Evolutionary conservation across 1,284 basidiomycete genomes (phyloP).

Genomic region (Trichosporon sp.): DNA sequence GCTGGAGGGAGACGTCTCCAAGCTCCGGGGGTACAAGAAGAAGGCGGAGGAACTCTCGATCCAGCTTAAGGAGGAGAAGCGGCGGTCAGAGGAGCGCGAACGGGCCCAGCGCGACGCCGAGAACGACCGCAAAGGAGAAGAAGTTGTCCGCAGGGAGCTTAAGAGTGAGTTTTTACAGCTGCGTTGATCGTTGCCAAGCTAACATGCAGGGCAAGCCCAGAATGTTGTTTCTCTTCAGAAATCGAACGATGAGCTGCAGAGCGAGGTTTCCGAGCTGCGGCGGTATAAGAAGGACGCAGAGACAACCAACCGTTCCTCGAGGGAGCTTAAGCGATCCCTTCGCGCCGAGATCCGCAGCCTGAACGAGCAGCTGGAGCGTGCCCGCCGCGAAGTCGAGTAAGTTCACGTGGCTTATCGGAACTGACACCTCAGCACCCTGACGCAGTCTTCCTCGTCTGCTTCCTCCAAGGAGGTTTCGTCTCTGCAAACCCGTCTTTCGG

Average conservation of each 20-base stretch:
- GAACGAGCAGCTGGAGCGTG: conserved; percentile 49
- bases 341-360: conserved; percentile 44
- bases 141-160: conserved; percentile 44
- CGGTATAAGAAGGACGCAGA: conserved; percentile 51
- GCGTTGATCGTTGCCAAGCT: neutral
- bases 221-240: conserved; percentile 43
- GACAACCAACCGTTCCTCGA: conserved; percentile 36
- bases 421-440: conserved; percentile 44
- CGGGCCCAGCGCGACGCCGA: conserved; percentile 32
- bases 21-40: conserved; percentile 42
- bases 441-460: conserved; percentile 43
- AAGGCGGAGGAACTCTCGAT: conserved; percentile 47
- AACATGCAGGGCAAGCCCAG: conserved; percentile 44
- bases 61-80: conserved; percentile 49
- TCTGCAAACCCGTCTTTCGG: conserved; percentile 44
- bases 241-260: conserved; percentile 42
- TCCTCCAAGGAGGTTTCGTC: conserved; percentile 36
- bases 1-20: conserved; percentile 41
- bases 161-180: conserved; percentile 40
- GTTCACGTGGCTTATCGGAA: conserved; percentile 24
- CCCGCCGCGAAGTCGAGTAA: conserved; percentile 55
- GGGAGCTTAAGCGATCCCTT: conserved; percentile 42
- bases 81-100: conserved; percentile 37
- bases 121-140: conserved; percentile 38
- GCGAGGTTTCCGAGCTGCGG: conserved; percentile 47